phyloP scores from a whole-genome alignment of 2,329 filamentous ascomycete species.

The Sclerotinia nivalis region DNA sequence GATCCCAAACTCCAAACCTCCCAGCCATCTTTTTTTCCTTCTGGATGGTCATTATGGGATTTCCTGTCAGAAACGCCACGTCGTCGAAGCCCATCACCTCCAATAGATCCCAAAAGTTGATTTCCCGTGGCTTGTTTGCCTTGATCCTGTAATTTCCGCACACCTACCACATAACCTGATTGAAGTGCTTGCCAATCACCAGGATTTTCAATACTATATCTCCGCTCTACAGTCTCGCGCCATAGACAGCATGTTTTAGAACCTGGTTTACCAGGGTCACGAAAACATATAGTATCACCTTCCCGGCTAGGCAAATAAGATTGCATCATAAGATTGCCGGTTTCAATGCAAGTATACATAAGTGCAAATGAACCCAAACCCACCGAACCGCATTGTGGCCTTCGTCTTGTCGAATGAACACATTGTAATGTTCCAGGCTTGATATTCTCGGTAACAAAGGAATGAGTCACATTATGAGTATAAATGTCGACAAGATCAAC shows the following conservation, averaged over 20 bases:
- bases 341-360: conserved; percentile 60
- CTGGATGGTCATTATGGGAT: not conserved
- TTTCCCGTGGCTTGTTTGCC: not conserved
- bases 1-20: conserved; percentile 55
- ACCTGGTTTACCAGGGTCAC: conserved; percentile 46
- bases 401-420: conserved; percentile 55
- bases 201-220: conserved; percentile 58
- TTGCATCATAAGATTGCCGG: conserved; percentile 64
- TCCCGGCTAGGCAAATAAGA: conserved; percentile 59
- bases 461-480: conserved; percentile 58
- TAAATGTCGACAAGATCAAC: conserved; percentile 63
- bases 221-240: conserved; percentile 53
- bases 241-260: conserved; percentile 52
- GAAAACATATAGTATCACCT: conserved; percentile 58
- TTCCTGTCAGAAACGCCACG: conserved; percentile 23
- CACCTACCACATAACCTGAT: conserved; percentile 62
- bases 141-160: conserved; percentile 51
- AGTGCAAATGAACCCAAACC: conserved; percentile 65
- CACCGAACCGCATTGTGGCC: conserved; percentile 54
- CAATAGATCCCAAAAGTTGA: not conserved
- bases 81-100: conserved; percentile 27
- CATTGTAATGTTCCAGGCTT: conserved; percentile 60
- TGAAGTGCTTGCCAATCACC: conserved; percentile 65
- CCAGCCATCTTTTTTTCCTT: conserved; percentile 45
- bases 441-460: conserved; percentile 60